Base-by-base conservation (phyloP, 495 filamentous ascomycete species). In the Jackrogersella minutella region DNA sequence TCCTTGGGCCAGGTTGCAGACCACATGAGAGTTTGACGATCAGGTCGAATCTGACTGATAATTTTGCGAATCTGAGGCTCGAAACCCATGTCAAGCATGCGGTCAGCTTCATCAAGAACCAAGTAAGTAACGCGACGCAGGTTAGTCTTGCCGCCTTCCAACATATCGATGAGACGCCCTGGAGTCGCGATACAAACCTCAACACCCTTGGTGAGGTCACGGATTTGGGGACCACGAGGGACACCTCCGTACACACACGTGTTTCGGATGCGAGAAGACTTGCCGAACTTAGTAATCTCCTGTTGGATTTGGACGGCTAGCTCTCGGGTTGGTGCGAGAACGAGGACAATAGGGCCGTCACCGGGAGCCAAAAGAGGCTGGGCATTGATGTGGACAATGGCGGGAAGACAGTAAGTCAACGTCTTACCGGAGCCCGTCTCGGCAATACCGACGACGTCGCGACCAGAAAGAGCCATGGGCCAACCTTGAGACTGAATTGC, bases 1-100 rank as follows among this genome's bases (percentile, higher is more conserved):
- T 99, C 95, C 87, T 98, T 99, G 64, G 95, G 95, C 95, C 95
- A 99, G 6, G 95, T 99, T 70, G 95, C 95, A 58, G 95, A 99
- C 95, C 95, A 99, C 95, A 99, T 99, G 87, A 93, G 96, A 64
- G 95, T 99, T 73, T 99, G 95, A 84, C 95, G 91, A 77, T 99
- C 95, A 61, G 95, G 95, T 68, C 95, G 92, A 81, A 99, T 99
- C 82, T 99, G 95, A 49, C 90, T 83, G 66, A 99, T 92, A 69
- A 98, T 97, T 85, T 97, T 97, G 80, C 93, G 90, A 73, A 93
- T 92, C 73, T 92, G 88, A 52, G 90, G 90, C 74, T 94, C 91
- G 77, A 94, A 94, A 81, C 91, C 91, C 91, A 94, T 94, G 74
- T 94, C 91, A 70, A 94, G 78, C 91, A 94, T 94, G 72, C 91